Evolutionary conservation across 202 grass and related monocot genomes (phyloP).

Genomic region (Panicum hallii): DNA sequence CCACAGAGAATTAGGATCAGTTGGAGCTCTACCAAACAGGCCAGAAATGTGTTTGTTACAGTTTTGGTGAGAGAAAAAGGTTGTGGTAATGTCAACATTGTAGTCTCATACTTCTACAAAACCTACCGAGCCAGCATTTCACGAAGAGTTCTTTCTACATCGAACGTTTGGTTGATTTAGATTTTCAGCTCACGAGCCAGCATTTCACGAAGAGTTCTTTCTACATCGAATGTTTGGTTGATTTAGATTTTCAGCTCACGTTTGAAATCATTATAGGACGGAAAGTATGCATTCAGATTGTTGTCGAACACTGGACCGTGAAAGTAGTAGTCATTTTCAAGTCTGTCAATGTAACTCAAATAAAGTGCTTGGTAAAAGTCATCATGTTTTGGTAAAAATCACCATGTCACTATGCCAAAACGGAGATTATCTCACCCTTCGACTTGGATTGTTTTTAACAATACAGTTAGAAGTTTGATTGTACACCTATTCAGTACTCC

Average conservation of each 20-base stretch:
- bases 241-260: slow-evolving; percentile 11
- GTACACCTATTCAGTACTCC: neutral
- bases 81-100: neutral
- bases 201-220: neutral
- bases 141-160: neutral
- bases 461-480: neutral
- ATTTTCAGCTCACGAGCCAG: neutral
- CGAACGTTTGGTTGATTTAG: neutral
- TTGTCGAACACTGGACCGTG: neutral
- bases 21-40: too few species aligned
- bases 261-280: neutral
- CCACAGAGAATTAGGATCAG: too few species aligned
- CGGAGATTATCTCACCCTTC: neutral
- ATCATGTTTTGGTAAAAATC: neutral
- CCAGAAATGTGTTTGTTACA: neutral
- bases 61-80: neutral
- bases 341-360: neutral
- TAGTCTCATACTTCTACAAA: neutral
- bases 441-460: neutral
- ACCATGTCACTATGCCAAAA: neutral
- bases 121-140: neutral
- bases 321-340: neutral
- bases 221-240: neutral
- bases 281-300: neutral
- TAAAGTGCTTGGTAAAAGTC: neutral